Conservation (phyloP, 495 filamentous ascomycete species). For the Baudoinia panamericana region DNA sequence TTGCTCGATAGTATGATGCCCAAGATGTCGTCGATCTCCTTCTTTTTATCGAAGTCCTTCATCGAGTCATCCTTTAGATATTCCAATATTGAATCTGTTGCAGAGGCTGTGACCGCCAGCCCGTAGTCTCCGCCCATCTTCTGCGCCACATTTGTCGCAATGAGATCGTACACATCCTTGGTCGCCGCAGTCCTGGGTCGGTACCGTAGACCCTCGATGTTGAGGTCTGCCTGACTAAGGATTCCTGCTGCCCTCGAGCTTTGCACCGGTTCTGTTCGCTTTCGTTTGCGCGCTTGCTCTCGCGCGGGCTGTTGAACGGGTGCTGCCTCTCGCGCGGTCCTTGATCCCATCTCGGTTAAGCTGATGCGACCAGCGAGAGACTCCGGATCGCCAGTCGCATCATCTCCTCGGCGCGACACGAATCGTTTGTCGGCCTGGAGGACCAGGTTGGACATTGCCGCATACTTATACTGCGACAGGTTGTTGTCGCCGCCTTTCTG, state of each 20-base stretch:
- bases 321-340: slow-evolving; percentile 62
- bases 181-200: slow-evolving; percentile 85
- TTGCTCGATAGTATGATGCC: slow-evolving; percentile 71
- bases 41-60: slow-evolving; percentile 98
- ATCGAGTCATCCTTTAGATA: slow-evolving; percentile 86
- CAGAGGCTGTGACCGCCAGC: slow-evolving; percentile 70
- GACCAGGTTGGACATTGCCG: slow-evolving; percentile 99
- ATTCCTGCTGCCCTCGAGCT: slow-evolving; percentile 60
- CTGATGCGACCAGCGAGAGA: slow-evolving; percentile 88
- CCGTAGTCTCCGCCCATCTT: slow-evolving; percentile 88
- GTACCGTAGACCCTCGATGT: slow-evolving; percentile 77
- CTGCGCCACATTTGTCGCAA: slow-evolving; percentile 76
- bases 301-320: slow-evolving; percentile 39
- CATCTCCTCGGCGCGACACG: slow-evolving; percentile 78
- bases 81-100: slow-evolving; percentile 87
- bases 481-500: slow-evolving; percentile 41
- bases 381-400: slow-evolving; percentile 93
- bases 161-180: slow-evolving; percentile 88
- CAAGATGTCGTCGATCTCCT: slow-evolving; percentile 86
- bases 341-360: slow-evolving; percentile 85
- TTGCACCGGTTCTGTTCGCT: slow-evolving; percentile 57
- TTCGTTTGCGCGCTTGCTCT: slow-evolving; percentile 76
- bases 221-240: slow-evolving; percentile 68
- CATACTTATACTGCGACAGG: slow-evolving; percentile 98
- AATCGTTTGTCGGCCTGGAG: slow-evolving; percentile 98